Conservation (phyloP, 2,329 filamentous ascomycete species). For the Ciborinia camelliae region DNA sequence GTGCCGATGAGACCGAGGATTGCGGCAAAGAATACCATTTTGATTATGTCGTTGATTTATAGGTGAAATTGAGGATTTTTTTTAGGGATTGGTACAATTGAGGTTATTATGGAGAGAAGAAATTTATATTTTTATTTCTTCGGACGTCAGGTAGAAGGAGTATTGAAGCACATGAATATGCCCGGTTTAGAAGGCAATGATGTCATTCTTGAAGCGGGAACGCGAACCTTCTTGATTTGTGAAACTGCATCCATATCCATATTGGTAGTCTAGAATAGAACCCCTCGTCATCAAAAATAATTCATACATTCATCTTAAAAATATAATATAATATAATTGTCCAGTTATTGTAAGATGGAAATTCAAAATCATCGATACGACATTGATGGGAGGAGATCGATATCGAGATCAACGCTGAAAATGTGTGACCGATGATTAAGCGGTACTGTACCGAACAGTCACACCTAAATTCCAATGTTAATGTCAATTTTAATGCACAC, state of each 20-base stretch:
- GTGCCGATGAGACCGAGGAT: constrained; percentile 10
- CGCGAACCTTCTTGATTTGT: not conserved
- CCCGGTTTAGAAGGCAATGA: not conserved
- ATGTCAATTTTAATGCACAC: not conserved
- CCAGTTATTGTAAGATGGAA: not conserved
- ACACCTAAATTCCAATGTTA: too few relatives aligned
- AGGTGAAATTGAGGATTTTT: not conserved
- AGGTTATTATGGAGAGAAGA: not conserved
- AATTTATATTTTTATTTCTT: not conserved
- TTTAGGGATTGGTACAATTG: too few relatives aligned
- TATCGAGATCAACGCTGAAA: too few relatives aligned
- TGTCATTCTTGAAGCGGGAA: constrained; percentile 1
- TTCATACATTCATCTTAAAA: not conserved
- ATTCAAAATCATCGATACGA: not conserved
- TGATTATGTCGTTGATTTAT: not conserved
- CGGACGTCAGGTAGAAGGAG: not conserved
- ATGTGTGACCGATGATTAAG: not conserved
- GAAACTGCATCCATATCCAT: not conserved
- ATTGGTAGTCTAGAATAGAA: not conserved
- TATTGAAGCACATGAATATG: not conserved
- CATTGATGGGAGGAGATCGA: not conserved
- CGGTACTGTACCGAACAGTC: too few relatives aligned
- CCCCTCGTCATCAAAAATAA: not conserved
- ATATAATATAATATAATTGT: not conserved
- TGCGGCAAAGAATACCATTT: constrained; percentile 1